These are phyloP conservation scores for Beauveria brongniartii DNA, from an alignment of 2,329 filamentous ascomycete species.

Conservation along the genomic window DNA sequence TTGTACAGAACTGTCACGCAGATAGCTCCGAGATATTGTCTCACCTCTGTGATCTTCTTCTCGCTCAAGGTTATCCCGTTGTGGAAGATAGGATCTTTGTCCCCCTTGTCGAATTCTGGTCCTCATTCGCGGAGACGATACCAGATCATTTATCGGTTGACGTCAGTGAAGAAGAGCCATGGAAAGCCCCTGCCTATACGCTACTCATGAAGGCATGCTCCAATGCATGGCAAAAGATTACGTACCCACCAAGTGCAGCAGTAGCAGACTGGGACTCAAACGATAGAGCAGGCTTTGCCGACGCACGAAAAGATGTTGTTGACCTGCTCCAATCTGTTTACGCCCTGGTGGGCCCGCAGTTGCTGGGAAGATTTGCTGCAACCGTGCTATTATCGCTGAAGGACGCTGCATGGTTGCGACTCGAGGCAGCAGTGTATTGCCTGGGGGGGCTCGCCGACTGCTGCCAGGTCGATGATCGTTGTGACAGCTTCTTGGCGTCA, in stretches of 20 bases:
- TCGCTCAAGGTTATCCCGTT: slow-evolving; percentile 57
- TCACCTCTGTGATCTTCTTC: slow-evolving; percentile 57
- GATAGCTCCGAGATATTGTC: slow-evolving; percentile 46
- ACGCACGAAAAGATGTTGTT: slow-evolving; percentile 69
- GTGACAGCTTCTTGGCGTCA: slow-evolving; percentile 49
- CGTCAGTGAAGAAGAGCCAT: not conserved
- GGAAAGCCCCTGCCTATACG: not conserved
- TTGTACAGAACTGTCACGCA: slow-evolving; percentile 46
- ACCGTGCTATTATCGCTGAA: slow-evolving; percentile 43
- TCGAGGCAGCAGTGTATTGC: slow-evolving; percentile 56
- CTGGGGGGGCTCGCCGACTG: slow-evolving; percentile 61
- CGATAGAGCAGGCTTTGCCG: slow-evolving; percentile 58
- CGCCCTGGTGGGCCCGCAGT: slow-evolving; percentile 46
- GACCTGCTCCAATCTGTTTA: slow-evolving; percentile 70
- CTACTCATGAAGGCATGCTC: slow-evolving; percentile 54
- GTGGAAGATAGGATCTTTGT: slow-evolving; percentile 69
- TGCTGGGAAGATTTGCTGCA: slow-evolving; percentile 50
- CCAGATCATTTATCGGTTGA: slow-evolving; percentile 33
- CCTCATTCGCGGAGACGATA: slow-evolving; percentile 62
- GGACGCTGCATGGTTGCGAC: slow-evolving; percentile 45
- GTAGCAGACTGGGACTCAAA: slow-evolving; percentile 62
- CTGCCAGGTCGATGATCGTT: slow-evolving; percentile 46
- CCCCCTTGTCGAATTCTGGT: slow-evolving; percentile 73
- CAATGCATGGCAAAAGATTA: slow-evolving; percentile 60
- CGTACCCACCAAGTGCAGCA: slow-evolving; percentile 51